These are phyloP conservation scores for Acacia pycnantha DNA, from an alignment of 331 rosid genomes.

Conservation along the genomic window DNA sequence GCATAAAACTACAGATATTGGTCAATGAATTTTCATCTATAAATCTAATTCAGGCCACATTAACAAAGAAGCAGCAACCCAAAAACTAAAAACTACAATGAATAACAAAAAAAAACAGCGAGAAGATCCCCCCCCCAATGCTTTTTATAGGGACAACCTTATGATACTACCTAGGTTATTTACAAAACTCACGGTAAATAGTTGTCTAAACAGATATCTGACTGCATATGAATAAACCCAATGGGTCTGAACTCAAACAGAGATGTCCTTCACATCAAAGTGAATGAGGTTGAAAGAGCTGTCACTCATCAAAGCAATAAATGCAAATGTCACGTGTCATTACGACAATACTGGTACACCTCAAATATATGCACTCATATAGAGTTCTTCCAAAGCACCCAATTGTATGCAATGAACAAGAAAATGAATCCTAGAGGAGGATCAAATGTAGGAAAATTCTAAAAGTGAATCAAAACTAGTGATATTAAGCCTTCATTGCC, in stretches of 20 bases:
- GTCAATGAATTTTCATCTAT: constrained; percentile 3
- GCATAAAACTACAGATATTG: neutral
- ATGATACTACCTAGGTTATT: neutral
- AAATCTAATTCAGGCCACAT: constrained; percentile 9
- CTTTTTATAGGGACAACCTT: neutral
- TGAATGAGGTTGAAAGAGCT: neutral
- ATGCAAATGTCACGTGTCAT: constrained; percentile 6
- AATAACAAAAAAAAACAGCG: constrained; percentile 2
- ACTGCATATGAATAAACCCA: constrained; percentile 1
- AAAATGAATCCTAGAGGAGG: constrained; percentile 8
- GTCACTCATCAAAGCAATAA: neutral
- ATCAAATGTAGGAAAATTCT: constrained; percentile 6
- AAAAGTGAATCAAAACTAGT: constrained; percentile 11
- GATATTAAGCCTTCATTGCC: constrained; percentile 1
- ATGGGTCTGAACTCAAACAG: constrained; percentile 10
- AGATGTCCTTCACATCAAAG: constrained; percentile 17
- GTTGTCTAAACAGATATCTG: constrained; percentile 25
- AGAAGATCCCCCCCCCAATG: neutral
- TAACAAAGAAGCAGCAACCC: constrained; percentile 21
- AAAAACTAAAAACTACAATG: constrained; percentile 15
- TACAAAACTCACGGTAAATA: constrained; percentile 10
- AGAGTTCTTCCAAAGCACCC: constrained; percentile 22
- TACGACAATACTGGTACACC: constrained; percentile 16
- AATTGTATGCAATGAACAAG: constrained; percentile 1
- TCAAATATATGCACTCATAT: constrained; percentile 21